Percentiles rank a stretch among this genome's conserved stretches.
Evolutionary conservation across 805 yeast species (phyloP).

Genomic region (Suhomyces canberraensis): DNA sequence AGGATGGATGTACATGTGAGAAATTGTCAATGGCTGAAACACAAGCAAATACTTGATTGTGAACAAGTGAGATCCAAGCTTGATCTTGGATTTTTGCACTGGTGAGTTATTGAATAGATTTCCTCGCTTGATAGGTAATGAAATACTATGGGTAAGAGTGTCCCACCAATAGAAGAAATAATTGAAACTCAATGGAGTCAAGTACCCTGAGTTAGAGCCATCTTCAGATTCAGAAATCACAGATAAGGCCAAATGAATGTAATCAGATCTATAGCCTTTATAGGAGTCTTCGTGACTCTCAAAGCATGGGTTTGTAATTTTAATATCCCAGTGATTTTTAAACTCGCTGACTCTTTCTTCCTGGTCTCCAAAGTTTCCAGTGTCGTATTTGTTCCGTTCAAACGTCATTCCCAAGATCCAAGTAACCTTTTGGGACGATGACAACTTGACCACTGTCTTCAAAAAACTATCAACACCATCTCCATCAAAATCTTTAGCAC

Average conservation of each 20-base stretch:
- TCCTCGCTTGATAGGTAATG: slow-evolving; percentile 38
- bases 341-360: slow-evolving; percentile 46
- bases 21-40: slow-evolving; percentile 37
- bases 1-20: slow-evolving; percentile 34
- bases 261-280: slow-evolving; percentile 75
- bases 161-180: slow-evolving; percentile 46
- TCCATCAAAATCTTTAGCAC: slow-evolving; percentile 16
- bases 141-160: slow-evolving; percentile 26
- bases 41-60: slow-evolving; percentile 41
- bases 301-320: slow-evolving; percentile 54
- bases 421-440: slow-evolving; percentile 56
- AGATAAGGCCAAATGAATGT: slow-evolving; percentile 54
- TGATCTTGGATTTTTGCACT: slow-evolving; percentile 26
- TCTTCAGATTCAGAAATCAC: slow-evolving; percentile 32
- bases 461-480: slow-evolving; percentile 30
- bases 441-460: slow-evolving; percentile 52
- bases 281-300: slow-evolving; percentile 75
- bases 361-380: slow-evolving; percentile 28
- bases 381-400: slow-evolving; percentile 52
- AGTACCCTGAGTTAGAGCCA: slow-evolving; percentile 34
- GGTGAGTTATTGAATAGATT: slow-evolving; percentile 22
- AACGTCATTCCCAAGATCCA: slow-evolving; percentile 78
- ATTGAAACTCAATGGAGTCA: slow-evolving; percentile 37
- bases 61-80: slow-evolving; percentile 38
- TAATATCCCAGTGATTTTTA: slow-evolving; percentile 62